A percentile compares a stretch with the other conserved stretches of the same genome.
phyloP scores from a whole-genome alignment of 164 flowering plant species.

The Vitis labrusca region DNA sequence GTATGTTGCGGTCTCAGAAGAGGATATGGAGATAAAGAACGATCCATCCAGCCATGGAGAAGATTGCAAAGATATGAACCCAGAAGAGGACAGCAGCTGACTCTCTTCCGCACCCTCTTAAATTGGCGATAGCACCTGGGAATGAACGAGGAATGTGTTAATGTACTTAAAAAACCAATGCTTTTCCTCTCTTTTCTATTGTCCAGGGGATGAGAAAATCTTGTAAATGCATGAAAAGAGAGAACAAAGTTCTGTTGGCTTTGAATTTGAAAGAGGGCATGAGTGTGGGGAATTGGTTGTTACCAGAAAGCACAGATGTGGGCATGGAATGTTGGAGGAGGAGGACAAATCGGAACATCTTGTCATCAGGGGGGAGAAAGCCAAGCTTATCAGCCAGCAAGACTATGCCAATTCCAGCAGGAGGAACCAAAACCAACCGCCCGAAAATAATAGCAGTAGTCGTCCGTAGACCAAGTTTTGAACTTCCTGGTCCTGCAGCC shows the following conservation, averaged over 20 bases:
- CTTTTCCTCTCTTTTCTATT: neutral
- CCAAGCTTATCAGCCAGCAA: conserved; percentile 88
- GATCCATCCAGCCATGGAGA: conserved; percentile 98
- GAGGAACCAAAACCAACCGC: conserved; percentile 86
- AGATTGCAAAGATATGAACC: conserved; percentile 91
- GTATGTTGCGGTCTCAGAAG: conserved; percentile 32
- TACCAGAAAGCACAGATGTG: conserved; percentile 95
- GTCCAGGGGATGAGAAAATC: neutral
- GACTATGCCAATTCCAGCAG: conserved; percentile 86
- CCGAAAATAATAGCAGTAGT: conserved; percentile 85
- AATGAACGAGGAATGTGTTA: neutral
- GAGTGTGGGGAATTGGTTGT: conserved; percentile 3
- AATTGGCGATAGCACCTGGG: conserved; percentile 88
- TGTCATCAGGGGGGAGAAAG: conserved; percentile 83
- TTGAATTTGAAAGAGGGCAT: neutral
- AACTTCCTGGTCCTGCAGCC: conserved; percentile 83
- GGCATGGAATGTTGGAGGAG: conserved; percentile 99
- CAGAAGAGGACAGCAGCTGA: conserved; percentile 92
- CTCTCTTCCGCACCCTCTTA: conserved; percentile 94
- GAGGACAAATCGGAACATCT: conserved; percentile 88
- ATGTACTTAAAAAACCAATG: neutral
- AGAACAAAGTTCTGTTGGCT: neutral
- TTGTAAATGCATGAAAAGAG: neutral
- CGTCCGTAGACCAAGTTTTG: conserved; percentile 82
- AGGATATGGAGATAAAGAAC: conserved; percentile 69